These are phyloP conservation scores for Plicaturopsis crispa DNA, from an alignment of 768 basidiomycete genomes.

Conservation along the genomic window DNA sequence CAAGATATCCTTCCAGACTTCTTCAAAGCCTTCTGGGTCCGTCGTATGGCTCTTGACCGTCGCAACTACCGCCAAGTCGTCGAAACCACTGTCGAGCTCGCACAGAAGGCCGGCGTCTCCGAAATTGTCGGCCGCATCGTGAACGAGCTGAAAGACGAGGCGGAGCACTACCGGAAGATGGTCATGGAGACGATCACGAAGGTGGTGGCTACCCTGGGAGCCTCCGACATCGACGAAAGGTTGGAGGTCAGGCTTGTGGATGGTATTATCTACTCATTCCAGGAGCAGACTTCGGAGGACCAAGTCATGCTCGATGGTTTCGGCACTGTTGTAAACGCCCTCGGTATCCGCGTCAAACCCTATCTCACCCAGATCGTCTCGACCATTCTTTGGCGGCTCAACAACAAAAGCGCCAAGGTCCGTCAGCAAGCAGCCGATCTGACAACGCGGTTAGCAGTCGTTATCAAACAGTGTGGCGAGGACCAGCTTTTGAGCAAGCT, in stretches of 20 bases:
- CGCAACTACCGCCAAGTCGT: conserved; percentile 97
- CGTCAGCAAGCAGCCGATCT: conserved; percentile 99
- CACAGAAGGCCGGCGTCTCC: conserved; percentile 93
- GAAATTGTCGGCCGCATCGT: conserved; percentile 89
- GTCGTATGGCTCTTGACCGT: conserved; percentile 94
- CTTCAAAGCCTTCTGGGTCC: conserved; percentile 99
- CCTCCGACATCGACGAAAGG: conserved; percentile 96
- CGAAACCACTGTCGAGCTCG: conserved; percentile 97
- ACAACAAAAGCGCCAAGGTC: conserved; percentile 99
- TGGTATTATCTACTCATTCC: conserved; percentile 99
- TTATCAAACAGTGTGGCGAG: conserved; percentile 98
- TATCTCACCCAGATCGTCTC: conserved; percentile 99
- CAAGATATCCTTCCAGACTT: conserved; percentile 98
- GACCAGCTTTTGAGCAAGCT: conserved; percentile 93
- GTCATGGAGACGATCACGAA: conserved; percentile 99
- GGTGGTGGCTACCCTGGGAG: conserved; percentile 86
- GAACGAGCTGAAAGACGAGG: conserved; percentile 87
- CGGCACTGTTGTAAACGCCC: conserved; percentile 93
- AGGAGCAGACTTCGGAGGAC: conserved; percentile 98
- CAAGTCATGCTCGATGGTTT: conserved; percentile 99
- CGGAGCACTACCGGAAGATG: conserved; percentile 96
- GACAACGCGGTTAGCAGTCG: conserved; percentile 89
- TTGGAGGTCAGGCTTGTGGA: conserved; percentile 92
- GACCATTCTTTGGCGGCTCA: conserved; percentile 96
- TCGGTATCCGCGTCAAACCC: conserved; percentile 94